Conservation (phyloP, 2,329 filamentous ascomycete genomes). For the Lachnellula cervina region DNA sequence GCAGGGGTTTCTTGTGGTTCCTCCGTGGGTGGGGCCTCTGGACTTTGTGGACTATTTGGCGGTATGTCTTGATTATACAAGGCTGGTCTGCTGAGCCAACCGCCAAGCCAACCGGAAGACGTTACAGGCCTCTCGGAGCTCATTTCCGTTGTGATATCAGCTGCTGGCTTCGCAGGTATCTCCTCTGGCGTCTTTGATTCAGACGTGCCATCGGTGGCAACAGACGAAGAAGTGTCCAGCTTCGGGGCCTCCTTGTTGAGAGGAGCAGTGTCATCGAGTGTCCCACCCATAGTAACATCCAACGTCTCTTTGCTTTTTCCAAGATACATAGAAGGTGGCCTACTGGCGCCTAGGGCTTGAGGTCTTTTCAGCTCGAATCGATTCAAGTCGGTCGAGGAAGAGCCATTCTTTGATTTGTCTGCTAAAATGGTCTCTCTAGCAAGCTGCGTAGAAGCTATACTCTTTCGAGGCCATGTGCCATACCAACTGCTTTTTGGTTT, state of each 20-base stretch:
- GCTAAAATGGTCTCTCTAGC: slow-evolving; percentile 58
- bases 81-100: slow-evolving; percentile 43
- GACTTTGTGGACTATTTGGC: slow-evolving; percentile 1
- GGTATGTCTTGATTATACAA: slow-evolving; percentile 1
- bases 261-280: slow-evolving; percentile 7
- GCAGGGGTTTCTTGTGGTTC: background rate
- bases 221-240: background rate
- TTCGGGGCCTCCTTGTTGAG: background rate
- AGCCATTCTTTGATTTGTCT: slow-evolving; percentile 32
- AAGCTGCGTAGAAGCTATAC: slow-evolving; percentile 54
- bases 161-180: background rate
- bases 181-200: slow-evolving; percentile 1
- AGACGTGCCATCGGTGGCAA: background rate
- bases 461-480: slow-evolving; percentile 56
- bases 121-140: slow-evolving; percentile 18
- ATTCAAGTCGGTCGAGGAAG: slow-evolving; percentile 23
- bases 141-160: background rate
- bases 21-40: background rate
- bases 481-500: slow-evolving; percentile 49
- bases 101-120: slow-evolving; percentile 50
- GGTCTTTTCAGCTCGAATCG: slow-evolving; percentile 26
- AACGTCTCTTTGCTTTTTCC: slow-evolving; percentile 33
- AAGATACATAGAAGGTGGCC: slow-evolving; percentile 30
- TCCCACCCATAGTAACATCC: slow-evolving; percentile 28
- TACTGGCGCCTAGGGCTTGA: slow-evolving; percentile 11